Base-by-base conservation (phyloP, 2,329 filamentous ascomycete genomes). In the Exophiala sideris region DNA sequence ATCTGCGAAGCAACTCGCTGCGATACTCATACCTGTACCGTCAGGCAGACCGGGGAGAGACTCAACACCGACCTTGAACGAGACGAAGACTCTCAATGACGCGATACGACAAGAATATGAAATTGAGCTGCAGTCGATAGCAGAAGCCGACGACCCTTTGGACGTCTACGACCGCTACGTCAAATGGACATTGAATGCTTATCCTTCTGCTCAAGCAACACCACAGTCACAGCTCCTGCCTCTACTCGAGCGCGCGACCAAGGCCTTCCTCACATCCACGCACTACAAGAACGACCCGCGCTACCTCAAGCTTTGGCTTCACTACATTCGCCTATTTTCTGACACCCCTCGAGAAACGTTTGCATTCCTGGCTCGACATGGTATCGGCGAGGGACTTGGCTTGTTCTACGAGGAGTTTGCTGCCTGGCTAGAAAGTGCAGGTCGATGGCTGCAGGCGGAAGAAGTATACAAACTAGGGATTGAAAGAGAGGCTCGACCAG, bases 321-420 rank as follows among this genome's bases (percentile, higher is more conserved):
- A 91, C 66, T 99, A 97, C 71, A 95, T 97, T 66, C 82, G 87
- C 48, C 83, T 96, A 64, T 97, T 97, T 73, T 88, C 89, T 3
- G 94, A 97, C 68, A 79, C 89, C n/a, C 91, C 92, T 2, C 85
- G 92, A 48, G 94, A 99, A 72, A 90, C 88, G 0, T 99, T 91
- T 68, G 84, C 94, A 44, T 99, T 95, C 67, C 79, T 99, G 34
- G 87, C 92, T 10, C 87, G 91, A 47, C 91, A 99, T 68, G 81
- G 80, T 59, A 89, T 99, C 56, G 94, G 92, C 57, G 91, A 96
- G 66, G 78, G 80, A 0, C 80, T 99, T 2, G 94, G 94, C 1
- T 76, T 97, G 3, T 99, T 91, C 71, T 99, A 99, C 71, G 94
- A 99, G 69, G 94, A 97, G 67, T 99, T 95, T 68, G 91, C 94